Conservation (phyloP, 305 asterid species). For the Solanum hybrid region DNA sequence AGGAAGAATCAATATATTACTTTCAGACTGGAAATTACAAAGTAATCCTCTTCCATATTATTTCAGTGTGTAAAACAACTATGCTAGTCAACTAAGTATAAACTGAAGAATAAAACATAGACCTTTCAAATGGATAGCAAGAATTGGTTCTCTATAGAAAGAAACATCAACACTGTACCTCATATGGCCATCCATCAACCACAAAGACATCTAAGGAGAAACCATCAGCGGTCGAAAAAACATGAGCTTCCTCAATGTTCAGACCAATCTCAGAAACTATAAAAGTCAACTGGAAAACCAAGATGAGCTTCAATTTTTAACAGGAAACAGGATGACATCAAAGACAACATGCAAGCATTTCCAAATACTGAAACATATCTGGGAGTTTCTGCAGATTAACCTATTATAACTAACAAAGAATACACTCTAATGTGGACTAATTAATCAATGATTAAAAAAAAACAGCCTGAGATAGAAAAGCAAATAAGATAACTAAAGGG, state of each 20-base stretch:
- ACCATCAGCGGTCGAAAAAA: conserved; percentile 48
- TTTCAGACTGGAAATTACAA: neutral
- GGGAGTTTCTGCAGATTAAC: neutral
- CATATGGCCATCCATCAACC: conserved; percentile 46
- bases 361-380: neutral
- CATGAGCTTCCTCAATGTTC: conserved; percentile 55
- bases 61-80: neutral
- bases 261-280: conserved; percentile 43
- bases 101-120: neutral
- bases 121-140: neutral
- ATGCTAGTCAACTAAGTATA: neutral
- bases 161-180: conserved; percentile 18
- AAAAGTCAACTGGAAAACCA: conserved; percentile 30
- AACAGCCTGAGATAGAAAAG: neutral
- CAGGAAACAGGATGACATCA: neutral
- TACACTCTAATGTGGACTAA: neutral
- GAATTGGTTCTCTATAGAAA: neutral
- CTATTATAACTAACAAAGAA: neutral
- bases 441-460: neutral
- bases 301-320: neutral
- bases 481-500: neutral
- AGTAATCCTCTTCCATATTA: neutral
- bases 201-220: conserved; percentile 49
- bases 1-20: neutral
- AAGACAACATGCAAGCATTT: neutral